Percentiles rank a stretch among this genome's conserved stretches.
phyloP scores from a whole-genome alignment of 2,329 filamentous ascomycete species.

The Penicillium psychrosexuale region DNA sequence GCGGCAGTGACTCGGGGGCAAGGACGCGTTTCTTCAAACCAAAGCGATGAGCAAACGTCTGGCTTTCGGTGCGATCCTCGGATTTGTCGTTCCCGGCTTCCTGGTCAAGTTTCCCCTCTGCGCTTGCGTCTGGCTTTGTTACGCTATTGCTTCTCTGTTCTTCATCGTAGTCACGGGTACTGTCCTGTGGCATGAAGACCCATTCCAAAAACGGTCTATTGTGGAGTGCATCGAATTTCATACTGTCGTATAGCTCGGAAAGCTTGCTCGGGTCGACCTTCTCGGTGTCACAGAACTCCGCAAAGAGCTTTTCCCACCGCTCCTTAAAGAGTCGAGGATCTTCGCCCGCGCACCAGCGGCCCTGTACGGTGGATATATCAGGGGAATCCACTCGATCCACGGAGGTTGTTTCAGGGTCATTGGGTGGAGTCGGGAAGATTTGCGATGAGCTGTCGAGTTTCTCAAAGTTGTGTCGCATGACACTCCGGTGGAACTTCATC shows the following conservation, averaged over 20 bases:
- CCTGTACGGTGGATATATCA: constrained; percentile 69
- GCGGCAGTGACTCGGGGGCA: constrained; percentile 43
- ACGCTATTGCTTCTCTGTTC: constrained; percentile 28
- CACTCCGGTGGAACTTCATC: constrained; percentile 94
- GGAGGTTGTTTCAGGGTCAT: constrained; percentile 11
- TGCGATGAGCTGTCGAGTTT: constrained; percentile 66
- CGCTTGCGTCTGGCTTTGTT: constrained; percentile 18
- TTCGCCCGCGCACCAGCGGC: constrained; percentile 94
- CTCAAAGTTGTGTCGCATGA: constrained; percentile 91
- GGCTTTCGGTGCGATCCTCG: constrained; percentile 34
- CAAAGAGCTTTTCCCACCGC: constrained; percentile 96
- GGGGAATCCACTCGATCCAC: constrained; percentile 39
- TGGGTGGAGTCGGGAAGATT: constrained; percentile 53
- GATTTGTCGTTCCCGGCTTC: constrained; percentile 25
- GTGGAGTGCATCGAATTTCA: constrained; percentile 98
- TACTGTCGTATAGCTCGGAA: constrained; percentile 96
- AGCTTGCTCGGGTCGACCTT: constrained; percentile 99
- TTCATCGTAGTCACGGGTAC: constrained; percentile 69
- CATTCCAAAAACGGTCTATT: constrained; percentile 96
- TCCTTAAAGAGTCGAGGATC: constrained; percentile 93
- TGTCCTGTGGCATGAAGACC: constrained; percentile 85
- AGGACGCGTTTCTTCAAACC: constrained; percentile 54
- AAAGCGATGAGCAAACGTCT: constrained; percentile 39
- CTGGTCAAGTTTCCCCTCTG: constrained; percentile 21
- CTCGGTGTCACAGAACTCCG: constrained; percentile 92